Evolutionary conservation across 1,284 basidiomycete genomes (phyloP).

Genomic region (Microbotryum intermedium): DNA sequence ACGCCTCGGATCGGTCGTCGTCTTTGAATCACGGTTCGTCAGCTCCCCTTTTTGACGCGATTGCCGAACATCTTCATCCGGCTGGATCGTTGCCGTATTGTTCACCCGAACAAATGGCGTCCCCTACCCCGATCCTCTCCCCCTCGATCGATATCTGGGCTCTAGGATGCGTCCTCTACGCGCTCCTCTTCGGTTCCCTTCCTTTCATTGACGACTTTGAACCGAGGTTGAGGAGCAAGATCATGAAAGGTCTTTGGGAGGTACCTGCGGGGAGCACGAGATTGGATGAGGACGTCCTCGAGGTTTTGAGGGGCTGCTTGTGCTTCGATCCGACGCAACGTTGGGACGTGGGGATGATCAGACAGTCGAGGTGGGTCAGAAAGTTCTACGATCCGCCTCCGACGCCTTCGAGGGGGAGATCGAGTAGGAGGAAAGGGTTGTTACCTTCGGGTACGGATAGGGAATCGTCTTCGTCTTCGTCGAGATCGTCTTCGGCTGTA

Average conservation of each 20-base stretch:
- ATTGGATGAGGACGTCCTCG: conserved; percentile 27
- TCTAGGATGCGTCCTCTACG: conserved; percentile 74
- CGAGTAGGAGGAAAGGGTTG: background rate
- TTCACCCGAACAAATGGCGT: conserved; percentile 62
- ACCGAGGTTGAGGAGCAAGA: conserved; percentile 80
- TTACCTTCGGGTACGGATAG: no score
- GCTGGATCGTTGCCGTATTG: conserved; percentile 86
- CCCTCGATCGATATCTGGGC: conserved; percentile 80
- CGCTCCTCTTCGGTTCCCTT: conserved; percentile 65
- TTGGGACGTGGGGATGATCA: conserved; percentile 67
- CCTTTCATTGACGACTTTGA: conserved; percentile 83
- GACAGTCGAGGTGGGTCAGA: conserved; percentile 62
- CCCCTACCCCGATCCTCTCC: conserved; percentile 45
- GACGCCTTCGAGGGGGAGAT: background rate
- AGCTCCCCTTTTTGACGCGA: conserved; percentile 24
- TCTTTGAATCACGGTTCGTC: conserved; percentile 30
- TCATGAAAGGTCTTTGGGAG: conserved; percentile 61
- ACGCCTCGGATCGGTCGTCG: conserved; percentile 43
- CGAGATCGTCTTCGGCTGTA: background rate
- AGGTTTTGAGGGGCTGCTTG: conserved; percentile 65
- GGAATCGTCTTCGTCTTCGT: background rate
- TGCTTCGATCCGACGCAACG: conserved; percentile 52
- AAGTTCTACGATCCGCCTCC: background rate
- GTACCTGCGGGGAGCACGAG: conserved; percentile 33
- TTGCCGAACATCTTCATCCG: conserved; percentile 47